A percentile compares a stretch with the other conserved stretches of the same genome.
Evolutionary conservation across 305 asterid genomes (phyloP).

Genomic region (Caryopteris hybrid): DNA sequence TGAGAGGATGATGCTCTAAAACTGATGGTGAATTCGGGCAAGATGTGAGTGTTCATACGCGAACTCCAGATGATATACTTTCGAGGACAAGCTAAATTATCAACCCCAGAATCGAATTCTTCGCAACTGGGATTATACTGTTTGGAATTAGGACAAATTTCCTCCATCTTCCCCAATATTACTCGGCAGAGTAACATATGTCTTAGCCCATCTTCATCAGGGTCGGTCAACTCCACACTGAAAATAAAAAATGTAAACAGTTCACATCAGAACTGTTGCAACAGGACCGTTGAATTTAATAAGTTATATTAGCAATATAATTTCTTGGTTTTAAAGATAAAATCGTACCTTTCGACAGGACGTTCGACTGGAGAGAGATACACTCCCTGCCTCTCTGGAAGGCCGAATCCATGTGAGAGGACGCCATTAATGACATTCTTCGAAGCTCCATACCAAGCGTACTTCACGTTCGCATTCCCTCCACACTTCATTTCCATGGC

Average conservation of each 20-base stretch:
- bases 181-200: slow-evolving; percentile 54
- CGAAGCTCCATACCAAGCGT: slow-evolving; percentile 76
- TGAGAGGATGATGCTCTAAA: slow-evolving; percentile 31
- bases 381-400: slow-evolving; percentile 31
- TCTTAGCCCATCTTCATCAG: slow-evolving; percentile 42
- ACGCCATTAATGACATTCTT: slow-evolving; percentile 41
- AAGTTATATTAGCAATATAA: background rate
- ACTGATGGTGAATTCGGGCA: slow-evolving; percentile 43
- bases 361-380: slow-evolving; percentile 48
- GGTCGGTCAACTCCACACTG: slow-evolving; percentile 32
- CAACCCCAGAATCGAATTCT: slow-evolving; percentile 53
- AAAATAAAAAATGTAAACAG: background rate
- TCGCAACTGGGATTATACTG: slow-evolving; percentile 40
- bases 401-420: slow-evolving; percentile 47
- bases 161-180: slow-evolving; percentile 43
- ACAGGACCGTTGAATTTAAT: background rate
- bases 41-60: slow-evolving; percentile 46
- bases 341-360: slow-evolving; percentile 45
- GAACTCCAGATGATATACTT: slow-evolving; percentile 47
- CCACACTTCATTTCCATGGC: slow-evolving; percentile 38
- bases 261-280: background rate
- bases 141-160: slow-evolving; percentile 22
- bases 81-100: slow-evolving; percentile 29
- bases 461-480: slow-evolving; percentile 54
- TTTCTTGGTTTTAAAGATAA: background rate